Evolutionary conservation across 495 filamentous ascomycete genomes (phyloP).

Genomic region (Penicillium maclennaniae): DNA sequence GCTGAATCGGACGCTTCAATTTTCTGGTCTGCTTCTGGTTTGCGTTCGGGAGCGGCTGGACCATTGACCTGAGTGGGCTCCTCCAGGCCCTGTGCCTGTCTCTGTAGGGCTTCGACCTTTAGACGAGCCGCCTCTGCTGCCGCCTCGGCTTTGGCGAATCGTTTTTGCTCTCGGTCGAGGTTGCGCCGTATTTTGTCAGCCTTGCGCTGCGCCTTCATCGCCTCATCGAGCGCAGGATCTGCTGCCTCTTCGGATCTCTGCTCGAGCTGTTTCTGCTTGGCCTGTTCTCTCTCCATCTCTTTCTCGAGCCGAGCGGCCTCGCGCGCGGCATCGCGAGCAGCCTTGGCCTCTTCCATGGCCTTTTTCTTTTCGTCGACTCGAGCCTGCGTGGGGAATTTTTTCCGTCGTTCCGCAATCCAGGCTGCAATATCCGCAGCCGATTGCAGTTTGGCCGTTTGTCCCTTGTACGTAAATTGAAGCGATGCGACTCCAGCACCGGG

Average conservation of each 20-base stretch:
- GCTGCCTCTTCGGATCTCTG: constrained; percentile 23
- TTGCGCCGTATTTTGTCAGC: constrained; percentile 48
- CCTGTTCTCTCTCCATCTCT: constrained; percentile 27
- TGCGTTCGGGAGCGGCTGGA: not conserved
- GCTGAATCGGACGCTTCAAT: constrained; percentile 1
- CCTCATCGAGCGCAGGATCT: constrained; percentile 32
- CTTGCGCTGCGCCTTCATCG: constrained; percentile 43
- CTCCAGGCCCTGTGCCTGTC: constrained; percentile 14
- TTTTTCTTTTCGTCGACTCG: constrained; percentile 50
- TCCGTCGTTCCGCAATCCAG: constrained; percentile 78
- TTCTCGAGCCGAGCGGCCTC: constrained; percentile 31
- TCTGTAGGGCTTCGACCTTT: constrained; percentile 34
- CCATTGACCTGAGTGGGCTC: constrained; percentile 3
- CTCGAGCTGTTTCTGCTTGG: constrained; percentile 23
- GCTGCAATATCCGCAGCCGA: constrained; percentile 64
- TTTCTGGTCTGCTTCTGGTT: not conserved
- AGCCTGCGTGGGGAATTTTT: constrained; percentile 71
- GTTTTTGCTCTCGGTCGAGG: constrained; percentile 45
- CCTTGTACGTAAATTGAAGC: constrained; percentile 43
- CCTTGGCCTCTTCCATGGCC: constrained; percentile 41
- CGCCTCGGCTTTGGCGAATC: constrained; percentile 46
- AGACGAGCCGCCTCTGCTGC: constrained; percentile 42
- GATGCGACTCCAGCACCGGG: constrained; percentile 23
- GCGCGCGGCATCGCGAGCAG: constrained; percentile 31
- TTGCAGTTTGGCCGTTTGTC: constrained; percentile 44